phyloP scores from a whole-genome alignment of 192 early-diverging fungal genomes.

The Linnemannia exigua region DNA sequence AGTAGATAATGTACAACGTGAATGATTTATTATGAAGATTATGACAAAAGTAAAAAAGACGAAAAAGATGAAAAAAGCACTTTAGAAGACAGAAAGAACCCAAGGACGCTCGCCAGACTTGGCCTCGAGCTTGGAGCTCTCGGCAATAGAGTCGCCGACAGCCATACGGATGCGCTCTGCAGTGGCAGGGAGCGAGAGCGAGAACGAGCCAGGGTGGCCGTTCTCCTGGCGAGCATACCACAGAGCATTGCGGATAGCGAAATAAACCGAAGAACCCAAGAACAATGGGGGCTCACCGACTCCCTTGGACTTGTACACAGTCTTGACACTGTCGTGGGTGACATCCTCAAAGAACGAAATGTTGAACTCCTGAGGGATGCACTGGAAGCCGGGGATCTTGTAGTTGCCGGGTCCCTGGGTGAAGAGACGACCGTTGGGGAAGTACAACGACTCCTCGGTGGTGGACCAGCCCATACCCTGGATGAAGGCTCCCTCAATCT shows the following conservation, averaged over 20 bases:
- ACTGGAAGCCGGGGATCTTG: constrained; percentile 88
- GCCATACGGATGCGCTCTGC: constrained; percentile 80
- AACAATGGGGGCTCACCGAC: constrained; percentile 93
- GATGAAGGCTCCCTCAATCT: constrained; percentile 91
- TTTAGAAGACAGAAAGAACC: constrained; percentile 55
- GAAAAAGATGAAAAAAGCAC: background rate
- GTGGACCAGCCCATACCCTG: constrained; percentile 91
- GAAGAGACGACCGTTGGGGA: constrained; percentile 80
- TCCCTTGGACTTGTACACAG: constrained; percentile 86
- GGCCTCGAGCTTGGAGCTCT: constrained; percentile 51
- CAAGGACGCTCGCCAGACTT: constrained; percentile 59
- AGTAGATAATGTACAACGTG: background rate
- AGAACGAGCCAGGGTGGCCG: constrained; percentile 65
- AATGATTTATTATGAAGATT: background rate
- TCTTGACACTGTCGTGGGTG: constrained; percentile 70
- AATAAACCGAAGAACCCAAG: constrained; percentile 82
- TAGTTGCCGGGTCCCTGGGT: constrained; percentile 90
- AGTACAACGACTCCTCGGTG: constrained; percentile 85
- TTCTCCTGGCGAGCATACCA: constrained; percentile 73
- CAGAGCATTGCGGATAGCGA: constrained; percentile 85
- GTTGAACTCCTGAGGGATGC: constrained; percentile 85
- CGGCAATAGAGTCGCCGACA: constrained; percentile 76
- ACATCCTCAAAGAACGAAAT: constrained; percentile 74
- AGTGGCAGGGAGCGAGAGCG: constrained; percentile 83
- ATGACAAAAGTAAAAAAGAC: background rate